Conservation (phyloP, 2,329 filamentous ascomycete species). For the Ustulina deusta region DNA sequence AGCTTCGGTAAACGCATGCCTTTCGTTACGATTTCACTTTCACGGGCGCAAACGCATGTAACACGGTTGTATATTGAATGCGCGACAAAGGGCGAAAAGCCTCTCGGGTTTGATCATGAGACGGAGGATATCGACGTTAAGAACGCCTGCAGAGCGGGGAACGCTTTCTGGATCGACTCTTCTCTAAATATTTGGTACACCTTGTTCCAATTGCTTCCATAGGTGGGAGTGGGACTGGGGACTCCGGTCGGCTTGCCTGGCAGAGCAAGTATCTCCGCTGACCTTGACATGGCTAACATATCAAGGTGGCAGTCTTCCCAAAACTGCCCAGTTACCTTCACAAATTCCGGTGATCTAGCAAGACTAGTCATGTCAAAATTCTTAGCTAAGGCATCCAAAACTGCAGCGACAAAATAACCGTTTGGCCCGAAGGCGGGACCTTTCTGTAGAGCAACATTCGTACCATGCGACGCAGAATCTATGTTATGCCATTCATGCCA, state of each 20-base stretch:
- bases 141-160: constrained; percentile 25
- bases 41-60: neutral
- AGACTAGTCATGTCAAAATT: constrained; percentile 30
- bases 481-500: constrained; percentile 44
- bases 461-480: neutral
- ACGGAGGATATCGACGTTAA: constrained; percentile 6
- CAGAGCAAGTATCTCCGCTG: constrained; percentile 28
- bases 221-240: neutral
- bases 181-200: constrained; percentile 21
- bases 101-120: constrained; percentile 9
- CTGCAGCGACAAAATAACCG: neutral
- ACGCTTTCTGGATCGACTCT: constrained; percentile 15
- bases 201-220: neutral
- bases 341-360: constrained; percentile 27
- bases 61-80: neutral
- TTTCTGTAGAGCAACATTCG: neutral
- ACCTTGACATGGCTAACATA: constrained; percentile 41
- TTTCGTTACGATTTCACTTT: neutral
- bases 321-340: constrained; percentile 17
- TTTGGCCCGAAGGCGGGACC: neutral
- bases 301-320: constrained; percentile 44
- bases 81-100: neutral
- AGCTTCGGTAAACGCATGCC: neutral
- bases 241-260: neutral
- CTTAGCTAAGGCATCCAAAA: constrained; percentile 16